Percentiles rank a stretch among this genome's conserved stretches.
Conservation (phyloP, 352 stramenopile species). For the Phytophthora capsici region DNA sequence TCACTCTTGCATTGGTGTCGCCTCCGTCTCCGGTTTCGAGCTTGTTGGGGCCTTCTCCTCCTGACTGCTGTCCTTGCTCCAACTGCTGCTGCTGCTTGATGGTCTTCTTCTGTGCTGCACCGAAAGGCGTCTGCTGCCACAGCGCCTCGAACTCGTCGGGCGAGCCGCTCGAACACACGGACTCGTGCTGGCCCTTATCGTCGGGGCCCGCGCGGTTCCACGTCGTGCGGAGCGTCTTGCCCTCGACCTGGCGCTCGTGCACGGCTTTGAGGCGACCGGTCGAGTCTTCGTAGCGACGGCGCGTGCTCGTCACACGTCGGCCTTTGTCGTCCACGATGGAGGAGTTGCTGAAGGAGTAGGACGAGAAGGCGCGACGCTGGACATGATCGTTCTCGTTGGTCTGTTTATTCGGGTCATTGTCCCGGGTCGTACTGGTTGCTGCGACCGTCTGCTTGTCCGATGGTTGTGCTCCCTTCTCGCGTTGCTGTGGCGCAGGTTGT, state of each 20-base stretch:
- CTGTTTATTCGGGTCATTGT: constrained; percentile 1
- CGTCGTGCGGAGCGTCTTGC: constrained; percentile 44
- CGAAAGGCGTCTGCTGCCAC: constrained; percentile 61
- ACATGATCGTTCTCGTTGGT: background rate
- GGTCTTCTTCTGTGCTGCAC: constrained; percentile 42
- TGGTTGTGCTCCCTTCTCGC: constrained; percentile 1
- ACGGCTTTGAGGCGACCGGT: constrained; percentile 47
- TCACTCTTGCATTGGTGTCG: too few species aligned
- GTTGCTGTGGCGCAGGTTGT: constrained; percentile 1
- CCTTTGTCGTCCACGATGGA: constrained; percentile 44
- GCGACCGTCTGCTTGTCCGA: constrained; percentile 9
- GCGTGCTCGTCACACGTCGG: constrained; percentile 38
- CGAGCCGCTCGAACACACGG: constrained; percentile 39
- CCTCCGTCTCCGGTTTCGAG: too few species aligned
- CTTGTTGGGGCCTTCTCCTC: too few species aligned
- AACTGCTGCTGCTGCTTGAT: constrained; percentile 12
- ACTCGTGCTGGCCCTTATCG: constrained; percentile 46
- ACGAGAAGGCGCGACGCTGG: constrained; percentile 29
- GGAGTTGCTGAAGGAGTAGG: constrained; percentile 53
- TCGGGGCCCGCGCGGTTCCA: constrained; percentile 39
- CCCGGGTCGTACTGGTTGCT: too few species aligned
- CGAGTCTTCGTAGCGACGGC: constrained; percentile 46
- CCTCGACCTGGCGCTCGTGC: constrained; percentile 38
- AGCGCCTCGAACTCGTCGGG: constrained; percentile 58
- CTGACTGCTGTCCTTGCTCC: too few species aligned